Base-by-base conservation (phyloP, 2,329 filamentous ascomycete genomes). In the Triangularia setosa region DNA sequence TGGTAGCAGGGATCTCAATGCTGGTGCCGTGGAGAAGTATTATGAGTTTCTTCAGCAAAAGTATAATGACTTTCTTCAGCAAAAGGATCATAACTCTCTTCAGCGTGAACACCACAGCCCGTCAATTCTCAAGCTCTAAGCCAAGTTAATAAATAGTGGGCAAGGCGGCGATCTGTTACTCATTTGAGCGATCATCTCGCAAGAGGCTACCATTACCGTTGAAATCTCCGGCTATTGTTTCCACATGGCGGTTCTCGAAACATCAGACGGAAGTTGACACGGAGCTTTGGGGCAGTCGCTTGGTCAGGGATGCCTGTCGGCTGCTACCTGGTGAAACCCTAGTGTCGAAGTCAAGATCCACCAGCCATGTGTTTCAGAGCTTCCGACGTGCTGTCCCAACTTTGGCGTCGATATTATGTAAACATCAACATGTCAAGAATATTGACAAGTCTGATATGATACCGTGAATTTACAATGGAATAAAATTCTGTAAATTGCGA, bases 261-360 rank as follows among this genome's bases (percentile, higher is more conserved):
- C 52, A 55, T 25, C 12, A 55, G 52, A 55, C n/a, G 30, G 24
- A 27, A 18, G 18, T 55, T n/a, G 52, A 55, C 52, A 55, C 30
- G 57, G 35, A 59, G 57, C 35, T 59, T n/a, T 52, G 57, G 57
- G 33, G 35, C 33, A 52, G 24, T 21, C 56, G 56, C 56, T 58
- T 35, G 33, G 57, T 59, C 28, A 21, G 21, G 33, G 21, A 44
- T 59, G 35, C 33, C 57, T 59, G 57, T 48, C 57, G 25, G 53
- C 35, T 60, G 25, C 23, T 18, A 60, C 58, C 35, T 27, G 58
- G 11, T 60, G 58, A 60, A 60, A 60, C 58, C 57, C 28, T 60
- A 40, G 58, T 60, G 58, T 60, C 58, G 25, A 24, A 18, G 52
- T n/a, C 23, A 8, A 48, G 40, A 48, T 48, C 40, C 40, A 48